Conservation (phyloP, 2,329 filamentous ascomycete genomes). For the Sporothrix euskadiensis region DNA sequence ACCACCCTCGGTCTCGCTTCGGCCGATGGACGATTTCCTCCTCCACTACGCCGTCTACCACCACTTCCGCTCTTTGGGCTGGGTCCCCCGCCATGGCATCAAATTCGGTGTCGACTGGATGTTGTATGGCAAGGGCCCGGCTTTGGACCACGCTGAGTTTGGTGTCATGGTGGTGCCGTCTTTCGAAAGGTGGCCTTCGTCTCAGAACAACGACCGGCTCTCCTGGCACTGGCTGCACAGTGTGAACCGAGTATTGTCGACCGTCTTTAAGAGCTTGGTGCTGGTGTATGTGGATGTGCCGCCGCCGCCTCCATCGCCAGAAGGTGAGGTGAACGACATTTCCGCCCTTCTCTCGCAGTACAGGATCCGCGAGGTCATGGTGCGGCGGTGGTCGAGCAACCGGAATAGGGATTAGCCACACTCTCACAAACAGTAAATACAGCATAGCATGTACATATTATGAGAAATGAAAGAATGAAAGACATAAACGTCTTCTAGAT, state of each 20-base stretch:
- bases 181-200: not conserved
- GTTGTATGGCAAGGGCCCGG: conserved; percentile 89
- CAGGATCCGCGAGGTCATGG: conserved; percentile 74
- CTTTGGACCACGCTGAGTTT: conserved; percentile 94
- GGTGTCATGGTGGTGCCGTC: conserved; percentile 81
- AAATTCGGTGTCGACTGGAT: conserved; percentile 96
- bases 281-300: conserved; percentile 91
- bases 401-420: conserved; percentile 54
- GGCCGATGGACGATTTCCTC: conserved; percentile 76
- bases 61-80: conserved; percentile 92
- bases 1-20: not conserved
- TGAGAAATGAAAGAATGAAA: no score
- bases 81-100: conserved; percentile 87
- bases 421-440: no score
- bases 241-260: conserved; percentile 82
- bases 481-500: no score
- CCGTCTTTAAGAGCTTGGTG: conserved; percentile 87
- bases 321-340: conserved; percentile 43
- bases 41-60: conserved; percentile 89
- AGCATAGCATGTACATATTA: no score
- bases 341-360: conserved; percentile 67
- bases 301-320: conserved; percentile 52
- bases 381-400: conserved; percentile 83
- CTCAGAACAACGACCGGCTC: not conserved
- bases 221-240: conserved; percentile 86